Conservation (phyloP, 1,284 basidiomycete species). For the Moesziomyces sp. region DNA sequence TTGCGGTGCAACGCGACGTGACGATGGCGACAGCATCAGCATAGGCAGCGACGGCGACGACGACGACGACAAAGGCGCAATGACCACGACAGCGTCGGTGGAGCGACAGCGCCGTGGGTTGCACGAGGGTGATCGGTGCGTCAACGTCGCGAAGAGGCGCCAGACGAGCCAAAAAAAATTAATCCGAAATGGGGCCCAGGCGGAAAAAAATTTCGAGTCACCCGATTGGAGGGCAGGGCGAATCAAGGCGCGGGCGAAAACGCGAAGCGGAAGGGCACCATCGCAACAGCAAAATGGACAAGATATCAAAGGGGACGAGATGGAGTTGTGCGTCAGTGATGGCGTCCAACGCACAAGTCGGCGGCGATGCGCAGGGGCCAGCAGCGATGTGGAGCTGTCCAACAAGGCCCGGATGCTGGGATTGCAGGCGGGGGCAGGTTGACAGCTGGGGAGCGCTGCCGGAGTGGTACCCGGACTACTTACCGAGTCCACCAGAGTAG, state of each 20-base stretch:
- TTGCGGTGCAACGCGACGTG: neutral
- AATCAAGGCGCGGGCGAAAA: neutral
- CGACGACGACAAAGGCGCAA: neutral
- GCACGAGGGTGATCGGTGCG: slow-evolving; percentile 24
- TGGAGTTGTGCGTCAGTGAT: slow-evolving; percentile 29
- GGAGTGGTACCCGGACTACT: slow-evolving; percentile 68
- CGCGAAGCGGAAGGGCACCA: neutral
- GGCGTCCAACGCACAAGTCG: slow-evolving; percentile 15
- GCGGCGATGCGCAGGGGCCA: slow-evolving; percentile 24
- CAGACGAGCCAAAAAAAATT: slow-evolving; percentile 5
- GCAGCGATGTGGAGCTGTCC: slow-evolving; percentile 33
- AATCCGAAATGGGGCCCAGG: slow-evolving; percentile 9
- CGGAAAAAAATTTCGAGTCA: slow-evolving; percentile 39
- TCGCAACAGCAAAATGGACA: too few species aligned
- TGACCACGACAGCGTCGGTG: slow-evolving; percentile 1
- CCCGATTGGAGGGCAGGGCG: slow-evolving; percentile 10
- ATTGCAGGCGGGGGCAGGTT: slow-evolving; percentile 5
- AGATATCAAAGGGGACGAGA: slow-evolving; percentile 1
- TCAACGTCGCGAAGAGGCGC: neutral
- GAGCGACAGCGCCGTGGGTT: neutral
- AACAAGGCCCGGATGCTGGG: slow-evolving; percentile 35
- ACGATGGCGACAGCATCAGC: neutral
- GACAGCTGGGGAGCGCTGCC: slow-evolving; percentile 23
- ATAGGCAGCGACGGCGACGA: neutral
- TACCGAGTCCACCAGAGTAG: slow-evolving; percentile 97